Percentiles rank a stretch among this genome's conserved stretches.
These are phyloP conservation scores for Pachysandra terminalis DNA, from an alignment of 164 flowering plant species.

Conservation along the genomic window DNA sequence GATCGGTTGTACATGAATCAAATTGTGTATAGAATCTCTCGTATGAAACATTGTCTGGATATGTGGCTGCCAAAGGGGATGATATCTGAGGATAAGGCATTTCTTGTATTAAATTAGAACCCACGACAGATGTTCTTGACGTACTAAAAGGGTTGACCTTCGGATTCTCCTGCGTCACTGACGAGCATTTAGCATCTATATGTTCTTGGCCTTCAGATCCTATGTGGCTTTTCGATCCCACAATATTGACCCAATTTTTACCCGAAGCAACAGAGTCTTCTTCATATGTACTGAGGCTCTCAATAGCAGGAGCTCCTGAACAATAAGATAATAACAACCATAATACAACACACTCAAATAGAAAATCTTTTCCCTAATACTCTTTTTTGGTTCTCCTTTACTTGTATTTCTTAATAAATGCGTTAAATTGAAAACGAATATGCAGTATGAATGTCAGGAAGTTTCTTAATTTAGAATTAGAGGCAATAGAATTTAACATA, in stretches of 20 bases:
- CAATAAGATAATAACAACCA: neutral
- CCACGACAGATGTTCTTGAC: slow-evolving; percentile 7
- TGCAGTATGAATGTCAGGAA: no score
- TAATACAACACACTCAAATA: no score
- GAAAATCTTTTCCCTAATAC: no score
- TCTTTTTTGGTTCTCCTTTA: neutral
- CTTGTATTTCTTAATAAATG: neutral
- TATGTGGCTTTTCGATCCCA: slow-evolving; percentile 3
- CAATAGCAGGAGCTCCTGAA: slow-evolving; percentile 11
- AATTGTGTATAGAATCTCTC: slow-evolving; percentile 5
- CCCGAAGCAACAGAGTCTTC: slow-evolving; percentile 12
- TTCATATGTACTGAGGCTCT: slow-evolving; percentile 11
- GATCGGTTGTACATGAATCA: slow-evolving; percentile 15
- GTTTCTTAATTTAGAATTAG: no score
- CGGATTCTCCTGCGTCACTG: slow-evolving; percentile 6
- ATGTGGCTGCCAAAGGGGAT: slow-evolving; percentile 2
- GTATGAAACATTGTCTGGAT: slow-evolving; percentile 7
- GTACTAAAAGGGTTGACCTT: neutral
- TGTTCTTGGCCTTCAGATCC: slow-evolving; percentile 4
- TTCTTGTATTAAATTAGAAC: slow-evolving; percentile 7
- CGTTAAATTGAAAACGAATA: no score
- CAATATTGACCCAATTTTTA: slow-evolving; percentile 8
- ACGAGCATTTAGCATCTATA: slow-evolving; percentile 7
- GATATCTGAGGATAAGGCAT: slow-evolving; percentile 7
- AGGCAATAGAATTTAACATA: no score